phyloP scores from a whole-genome alignment of 768 basidiomycete genomes.

The Naganishia friedmannii region DNA sequence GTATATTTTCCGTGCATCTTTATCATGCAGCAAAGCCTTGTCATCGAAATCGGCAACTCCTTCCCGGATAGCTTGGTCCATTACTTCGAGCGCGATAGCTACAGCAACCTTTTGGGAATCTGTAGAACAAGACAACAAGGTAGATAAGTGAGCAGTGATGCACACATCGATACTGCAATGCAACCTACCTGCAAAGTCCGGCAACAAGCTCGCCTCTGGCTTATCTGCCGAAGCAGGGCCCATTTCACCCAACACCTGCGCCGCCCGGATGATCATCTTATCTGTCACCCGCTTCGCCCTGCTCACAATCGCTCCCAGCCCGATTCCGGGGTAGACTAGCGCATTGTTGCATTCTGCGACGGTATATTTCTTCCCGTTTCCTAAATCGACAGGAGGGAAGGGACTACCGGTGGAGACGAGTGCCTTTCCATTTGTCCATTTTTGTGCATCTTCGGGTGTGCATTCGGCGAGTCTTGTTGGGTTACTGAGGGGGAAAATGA shows the following conservation, averaged over 20 bases:
- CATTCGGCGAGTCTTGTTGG: slow-evolving; percentile 70
- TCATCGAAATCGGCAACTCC: slow-evolving; percentile 59
- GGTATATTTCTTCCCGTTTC: slow-evolving; percentile 61
- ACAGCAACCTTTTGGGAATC: slow-evolving; percentile 64
- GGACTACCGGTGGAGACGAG: slow-evolving; percentile 81
- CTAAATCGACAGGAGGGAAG: slow-evolving; percentile 68
- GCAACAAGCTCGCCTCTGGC: slow-evolving; percentile 67
- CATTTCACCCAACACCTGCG: slow-evolving; percentile 68
- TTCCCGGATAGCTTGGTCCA: slow-evolving; percentile 72
- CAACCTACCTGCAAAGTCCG: slow-evolving; percentile 56
- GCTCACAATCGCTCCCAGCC: slow-evolving; percentile 68
- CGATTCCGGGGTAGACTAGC: slow-evolving; percentile 75
- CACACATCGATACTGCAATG: too few species aligned
- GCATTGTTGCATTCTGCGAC: slow-evolving; percentile 52
- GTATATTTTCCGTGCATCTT: slow-evolving; percentile 54
- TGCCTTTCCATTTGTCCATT: slow-evolving; percentile 77
- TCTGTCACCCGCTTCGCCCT: slow-evolving; percentile 67
- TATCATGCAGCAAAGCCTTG: slow-evolving; percentile 4
- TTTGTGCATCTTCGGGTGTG: slow-evolving; percentile 59
- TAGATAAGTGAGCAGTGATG: too few species aligned
- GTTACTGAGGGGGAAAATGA: slow-evolving; percentile 79
- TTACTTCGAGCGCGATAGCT: slow-evolving; percentile 77
- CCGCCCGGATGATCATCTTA: slow-evolving; percentile 82
- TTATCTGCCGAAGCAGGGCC: slow-evolving; percentile 68
- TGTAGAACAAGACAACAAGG: slow-evolving; percentile 6